Percentiles rank a stretch among this genome's conserved stretches.
Conservation (phyloP, 139 green algal species). For the Chlorella ohadii region DNA sequence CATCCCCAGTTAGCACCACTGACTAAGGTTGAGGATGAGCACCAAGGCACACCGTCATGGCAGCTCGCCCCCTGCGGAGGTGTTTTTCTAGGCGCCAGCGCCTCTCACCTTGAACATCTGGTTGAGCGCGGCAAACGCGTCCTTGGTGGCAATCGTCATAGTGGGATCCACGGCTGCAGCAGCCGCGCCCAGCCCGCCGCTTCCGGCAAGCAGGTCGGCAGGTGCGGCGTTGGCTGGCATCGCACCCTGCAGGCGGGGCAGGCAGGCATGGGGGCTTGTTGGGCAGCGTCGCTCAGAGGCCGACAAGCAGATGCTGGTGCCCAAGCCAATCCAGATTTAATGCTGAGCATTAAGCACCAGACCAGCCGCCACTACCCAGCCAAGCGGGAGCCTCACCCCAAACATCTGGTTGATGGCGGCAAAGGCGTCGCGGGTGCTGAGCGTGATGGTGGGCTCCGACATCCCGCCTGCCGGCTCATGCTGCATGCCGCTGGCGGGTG, state of each 20-base stretch:
- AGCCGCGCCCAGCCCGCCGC: not conserved
- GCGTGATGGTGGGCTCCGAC: conserved; percentile 55
- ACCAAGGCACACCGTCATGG: too few relatives aligned
- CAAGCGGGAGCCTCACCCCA: too few relatives aligned
- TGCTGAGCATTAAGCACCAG: too few relatives aligned
- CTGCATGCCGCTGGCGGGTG: not conserved
- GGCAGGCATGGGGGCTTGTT: too few relatives aligned
- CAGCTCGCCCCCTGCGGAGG: not conserved
- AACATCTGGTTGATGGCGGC: conserved; percentile 76
- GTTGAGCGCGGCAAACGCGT: conserved; percentile 72
- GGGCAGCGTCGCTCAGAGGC: too few relatives aligned
- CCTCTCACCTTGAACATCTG: conserved; percentile 58
- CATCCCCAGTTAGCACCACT: too few relatives aligned
- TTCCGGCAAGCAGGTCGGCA: not conserved
- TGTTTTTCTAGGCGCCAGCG: too few relatives aligned
- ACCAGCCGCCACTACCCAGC: too few relatives aligned
- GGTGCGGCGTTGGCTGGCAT: not conserved
- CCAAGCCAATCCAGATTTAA: too few relatives aligned
- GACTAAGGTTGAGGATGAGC: too few relatives aligned
- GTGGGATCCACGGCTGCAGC: conserved; percentile 20
- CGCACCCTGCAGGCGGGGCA: conserved; percentile 18
- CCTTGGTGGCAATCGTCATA: conserved; percentile 70
- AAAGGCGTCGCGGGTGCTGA: conserved; percentile 69
- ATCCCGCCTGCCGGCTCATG: too few relatives aligned
- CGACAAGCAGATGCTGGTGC: too few relatives aligned